These are phyloP conservation scores for Coemansia sp. DNA, from an alignment of 192 early-diverging fungal genomes.

Conservation along the genomic window DNA sequence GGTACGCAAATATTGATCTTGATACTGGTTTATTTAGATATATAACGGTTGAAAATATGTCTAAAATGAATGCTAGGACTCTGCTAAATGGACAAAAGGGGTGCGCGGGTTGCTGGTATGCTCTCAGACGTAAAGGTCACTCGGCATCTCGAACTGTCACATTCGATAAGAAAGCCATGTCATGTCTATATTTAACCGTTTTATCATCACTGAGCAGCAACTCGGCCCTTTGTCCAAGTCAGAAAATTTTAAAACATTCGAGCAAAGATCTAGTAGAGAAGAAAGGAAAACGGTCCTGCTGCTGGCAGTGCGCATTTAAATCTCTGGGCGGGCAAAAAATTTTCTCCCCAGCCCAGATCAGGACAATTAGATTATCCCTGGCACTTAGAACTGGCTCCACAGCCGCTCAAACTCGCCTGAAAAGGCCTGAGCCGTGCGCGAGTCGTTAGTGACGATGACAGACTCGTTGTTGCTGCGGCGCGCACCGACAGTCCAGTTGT, in stretches of 20 bases:
- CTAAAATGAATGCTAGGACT: background rate
- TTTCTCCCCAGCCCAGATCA: constrained; percentile 1
- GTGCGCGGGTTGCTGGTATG: background rate
- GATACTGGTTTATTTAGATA: background rate
- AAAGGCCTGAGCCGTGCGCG: constrained; percentile 57
- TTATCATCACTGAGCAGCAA: constrained; percentile 28
- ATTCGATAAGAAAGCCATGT: constrained; percentile 46
- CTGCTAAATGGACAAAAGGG: background rate
- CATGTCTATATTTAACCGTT: constrained; percentile 26
- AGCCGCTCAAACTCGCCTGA: constrained; percentile 62
- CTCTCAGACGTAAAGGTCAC: constrained; percentile 30
- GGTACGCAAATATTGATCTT: background rate
- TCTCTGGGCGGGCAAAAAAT: background rate
- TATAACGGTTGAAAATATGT: background rate
- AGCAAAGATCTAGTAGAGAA: background rate
- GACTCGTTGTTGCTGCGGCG: constrained; percentile 71
- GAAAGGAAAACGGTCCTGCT: background rate
- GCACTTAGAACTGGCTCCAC: constrained; percentile 57
- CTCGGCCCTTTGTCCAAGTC: background rate
- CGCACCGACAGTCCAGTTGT: constrained; percentile 55
- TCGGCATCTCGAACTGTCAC: constrained; percentile 41
- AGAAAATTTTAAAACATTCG: constrained; percentile 15
- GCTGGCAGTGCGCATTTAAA: background rate
- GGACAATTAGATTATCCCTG: background rate
- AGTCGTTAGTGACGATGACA: constrained; percentile 64